Evolutionary conservation across 208 protist genomes (phyloP), one percentile per base, ranked within the genome.

Genomic region (Trypanosoma vivax): DNA sequence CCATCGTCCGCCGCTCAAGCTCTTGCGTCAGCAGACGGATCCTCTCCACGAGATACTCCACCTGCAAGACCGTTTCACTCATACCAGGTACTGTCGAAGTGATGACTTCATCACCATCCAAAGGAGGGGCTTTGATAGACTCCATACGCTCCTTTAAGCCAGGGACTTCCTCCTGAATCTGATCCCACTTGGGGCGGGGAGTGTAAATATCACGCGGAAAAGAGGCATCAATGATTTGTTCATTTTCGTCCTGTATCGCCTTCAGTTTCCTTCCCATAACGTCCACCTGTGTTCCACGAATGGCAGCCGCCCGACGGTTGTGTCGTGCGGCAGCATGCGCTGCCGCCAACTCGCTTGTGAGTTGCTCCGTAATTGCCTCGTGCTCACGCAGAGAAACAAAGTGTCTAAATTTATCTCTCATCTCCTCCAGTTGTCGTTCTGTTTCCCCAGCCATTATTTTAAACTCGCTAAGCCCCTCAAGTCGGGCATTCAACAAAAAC

Each of bases 271-370:
- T 31, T 29, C 69, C 60, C 66, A 90, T 82, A 13, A 89, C 76
- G 37, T 92, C 78, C 0, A 92, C 66, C 49, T 89, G 81, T 6
- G 79, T 92, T 0, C 81, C 81, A 14, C 85, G 78, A 14, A 88
- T 79, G 18, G 79, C 79, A 2, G 74, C 80, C 10, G 81, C 78
- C 42, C 85, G 85, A 21, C 85, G 85, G 54, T 86, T 66, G 1
- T 79, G 82, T 35, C 76, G 65, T 6, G 59, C 64, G 40, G 65
- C 48, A 28, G 62, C 41, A 50, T 84, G 78, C 5, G 78, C 62
- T 19, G 53, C 52, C 31, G 63, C 50, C 3, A 92, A 58, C 57
- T 92, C 81, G 11, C 37, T 47, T 23, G 67, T 73, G 6, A 89
- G 68, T 51, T 90, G 69, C 14, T 88, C 75, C 53, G 74, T 84